Conservation (phyloP, 768 basidiomycete genomes). For the Pleurotus cornucopiae region DNA sequence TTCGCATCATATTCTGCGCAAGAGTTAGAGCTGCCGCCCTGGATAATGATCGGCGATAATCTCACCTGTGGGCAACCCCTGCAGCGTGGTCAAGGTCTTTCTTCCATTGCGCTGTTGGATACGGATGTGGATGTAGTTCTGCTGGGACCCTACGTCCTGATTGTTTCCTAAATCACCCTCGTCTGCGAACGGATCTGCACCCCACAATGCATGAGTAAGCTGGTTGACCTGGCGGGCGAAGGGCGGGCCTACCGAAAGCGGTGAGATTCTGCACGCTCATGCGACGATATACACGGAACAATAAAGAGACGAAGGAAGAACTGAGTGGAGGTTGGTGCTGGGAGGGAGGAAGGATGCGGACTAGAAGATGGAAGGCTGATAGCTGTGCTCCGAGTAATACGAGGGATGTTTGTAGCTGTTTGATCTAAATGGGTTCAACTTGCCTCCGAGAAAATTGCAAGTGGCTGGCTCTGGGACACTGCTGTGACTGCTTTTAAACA, state of each 20-base stretch:
- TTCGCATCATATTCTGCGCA: conserved; percentile 87
- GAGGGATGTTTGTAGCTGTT: conserved; percentile 3
- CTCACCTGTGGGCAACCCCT: conserved; percentile 88
- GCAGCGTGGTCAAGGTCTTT: conserved; percentile 96
- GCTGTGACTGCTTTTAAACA: not conserved
- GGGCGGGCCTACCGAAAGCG: conserved; percentile 58
- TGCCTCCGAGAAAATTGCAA: no score
- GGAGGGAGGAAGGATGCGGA: conserved; percentile 14
- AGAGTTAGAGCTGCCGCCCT: conserved; percentile 8
- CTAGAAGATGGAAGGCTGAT: conserved; percentile 19
- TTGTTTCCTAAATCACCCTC: conserved; percentile 77
- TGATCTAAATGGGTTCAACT: not conserved
- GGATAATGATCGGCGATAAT: conserved; percentile 12
- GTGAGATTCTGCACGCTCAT: conserved; percentile 94
- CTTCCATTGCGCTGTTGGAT: conserved; percentile 99
- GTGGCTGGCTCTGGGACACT: not conserved
- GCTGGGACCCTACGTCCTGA: conserved; percentile 75
- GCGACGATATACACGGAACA: conserved; percentile 49
- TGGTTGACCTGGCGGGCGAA: conserved; percentile 17
- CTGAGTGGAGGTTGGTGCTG: conserved; percentile 40
- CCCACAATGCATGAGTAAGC: conserved; percentile 6
- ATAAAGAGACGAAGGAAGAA: conserved; percentile 31
- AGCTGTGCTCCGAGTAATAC: conserved; percentile 15
- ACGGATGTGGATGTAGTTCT: conserved; percentile 91
- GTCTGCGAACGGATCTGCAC: conserved; percentile 91